A percentile compares a stretch with the other conserved stretches of the same genome.
phyloP scores from a whole-genome alignment of 2,329 filamentous ascomycete species.

The Didymella pomorum region DNA sequence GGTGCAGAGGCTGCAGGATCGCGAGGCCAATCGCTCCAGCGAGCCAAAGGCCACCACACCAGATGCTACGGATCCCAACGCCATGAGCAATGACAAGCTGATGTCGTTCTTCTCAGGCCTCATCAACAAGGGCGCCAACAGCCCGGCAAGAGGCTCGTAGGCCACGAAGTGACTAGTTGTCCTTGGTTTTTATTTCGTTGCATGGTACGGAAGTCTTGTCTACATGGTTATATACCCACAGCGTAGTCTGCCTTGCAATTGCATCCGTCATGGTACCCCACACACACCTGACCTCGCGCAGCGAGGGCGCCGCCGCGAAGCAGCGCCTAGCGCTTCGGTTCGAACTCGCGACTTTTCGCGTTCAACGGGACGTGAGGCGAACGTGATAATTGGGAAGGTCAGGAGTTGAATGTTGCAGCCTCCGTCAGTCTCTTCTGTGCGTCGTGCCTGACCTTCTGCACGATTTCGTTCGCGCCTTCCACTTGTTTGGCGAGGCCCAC shows the following conservation, averaged over 20 bases:
- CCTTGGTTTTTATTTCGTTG: background rate
- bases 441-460: constrained; percentile 53
- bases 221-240: constrained; percentile 27
- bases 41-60: constrained; percentile 40
- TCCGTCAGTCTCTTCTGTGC: constrained; percentile 41
- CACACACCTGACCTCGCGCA: background rate
- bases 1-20: constrained; percentile 77
- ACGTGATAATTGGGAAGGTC: background rate
- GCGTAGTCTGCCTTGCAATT: constrained; percentile 23
- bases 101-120: constrained; percentile 52
- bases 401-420: background rate
- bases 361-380: background rate
- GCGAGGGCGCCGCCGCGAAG: background rate
- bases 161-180: background rate
- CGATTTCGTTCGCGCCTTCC: constrained; percentile 61
- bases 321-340: constrained; percentile 3
- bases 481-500: constrained; percentile 65
- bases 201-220: constrained; percentile 22
- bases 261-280: constrained; percentile 1
- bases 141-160: constrained; percentile 32
- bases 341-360: background rate
- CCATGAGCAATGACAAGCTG: constrained; percentile 52
- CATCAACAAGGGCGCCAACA: constrained; percentile 46
- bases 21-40: constrained; percentile 46
- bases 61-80: constrained; percentile 38